Base-by-base conservation (phyloP, 495 filamentous ascomycete genomes). In the Daldinia childiae region DNA sequence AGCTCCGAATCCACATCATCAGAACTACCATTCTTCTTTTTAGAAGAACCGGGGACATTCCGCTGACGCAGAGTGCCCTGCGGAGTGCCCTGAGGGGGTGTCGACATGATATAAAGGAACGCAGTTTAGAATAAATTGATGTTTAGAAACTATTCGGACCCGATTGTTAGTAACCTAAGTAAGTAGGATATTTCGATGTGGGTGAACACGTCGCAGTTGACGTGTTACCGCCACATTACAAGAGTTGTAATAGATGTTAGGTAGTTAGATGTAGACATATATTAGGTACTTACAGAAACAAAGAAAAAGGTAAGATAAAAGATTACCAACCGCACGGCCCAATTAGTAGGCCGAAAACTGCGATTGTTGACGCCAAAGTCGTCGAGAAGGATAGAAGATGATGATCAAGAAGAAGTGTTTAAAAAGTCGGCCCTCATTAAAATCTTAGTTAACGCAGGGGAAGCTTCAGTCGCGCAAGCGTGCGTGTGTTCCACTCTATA, bases 51-150 rank as follows among this genome's bases (percentile, higher is more conserved):
- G 60, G 74, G 77, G 62, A 86, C 83, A 61, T 83, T 85, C 66
- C 86, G 79, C 78, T 87, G 86, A 73, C 86, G 84, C 77, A 87
- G 73, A 74, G 81, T 82, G 71, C 84, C 83, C 74, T 84, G 81
- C 58, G 82, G 81, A 62, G 51, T 54, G 30, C 30, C 50, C 50
- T 54, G 50, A 21, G 50, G 27, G 27, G 80, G 75, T 48, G 80
- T 77, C 61, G 81, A 62, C 82, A 83, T 85, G 72, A 36, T 70
- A 74, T 74, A 72, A 64, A 73, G 24, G 64, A 71, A 32, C 58
- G 66, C 51, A 64, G 27, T 58, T 60, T 45, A 59, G 66, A 66
- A 69, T 41, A 65, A 65, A 56, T 65, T 34, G 58, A 58, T 62
- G 21, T 45, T 56, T 61, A 32, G 32, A 58, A 66, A 57, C 65